Evolutionary conservation across 78 protist species (phyloP).

Genomic region (Dictyostelium capitatum): DNA sequence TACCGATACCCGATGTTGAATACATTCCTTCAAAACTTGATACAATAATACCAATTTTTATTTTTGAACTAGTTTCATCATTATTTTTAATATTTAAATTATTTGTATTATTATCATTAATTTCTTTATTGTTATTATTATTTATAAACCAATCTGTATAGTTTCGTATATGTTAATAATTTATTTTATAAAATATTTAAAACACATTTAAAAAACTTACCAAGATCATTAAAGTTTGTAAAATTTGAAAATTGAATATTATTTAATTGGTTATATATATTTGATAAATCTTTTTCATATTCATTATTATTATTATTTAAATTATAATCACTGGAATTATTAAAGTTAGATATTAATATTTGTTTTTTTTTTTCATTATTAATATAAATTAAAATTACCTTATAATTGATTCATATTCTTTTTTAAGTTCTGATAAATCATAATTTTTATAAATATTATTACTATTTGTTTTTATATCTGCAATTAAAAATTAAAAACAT

Average conservation of each 20-base stretch:
- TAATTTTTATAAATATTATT: constrained; percentile 27
- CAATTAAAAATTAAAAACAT: no score
- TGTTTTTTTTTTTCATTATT: background rate
- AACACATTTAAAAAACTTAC: background rate
- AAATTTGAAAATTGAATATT: constrained; percentile 19
- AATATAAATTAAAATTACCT: constrained; percentile 9
- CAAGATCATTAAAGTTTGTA: constrained; percentile 1
- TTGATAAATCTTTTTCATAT: constrained; percentile 31
- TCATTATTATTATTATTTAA: constrained; percentile 20
- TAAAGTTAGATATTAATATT: background rate
- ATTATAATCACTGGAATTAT: constrained; percentile 16
- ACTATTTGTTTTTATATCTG: background rate
- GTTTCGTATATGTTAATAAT: no score
- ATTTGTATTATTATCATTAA: constrained; percentile 15
- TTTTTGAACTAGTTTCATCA: background rate
- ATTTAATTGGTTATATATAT: constrained; percentile 38
- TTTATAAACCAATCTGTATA: constrained; percentile 31
- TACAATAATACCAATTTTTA: constrained; percentile 51
- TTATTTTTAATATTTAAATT: background rate
- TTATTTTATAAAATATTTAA: background rate
- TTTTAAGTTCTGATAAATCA: constrained; percentile 39
- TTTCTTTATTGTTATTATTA: background rate
- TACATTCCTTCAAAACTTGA: constrained; percentile 73
- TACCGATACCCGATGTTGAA: constrained; percentile 81
- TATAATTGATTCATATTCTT: constrained; percentile 66